Evolutionary conservation across 805 yeast species (phyloP).

Genomic region (Metschnikowia aberdeeniae): DNA sequence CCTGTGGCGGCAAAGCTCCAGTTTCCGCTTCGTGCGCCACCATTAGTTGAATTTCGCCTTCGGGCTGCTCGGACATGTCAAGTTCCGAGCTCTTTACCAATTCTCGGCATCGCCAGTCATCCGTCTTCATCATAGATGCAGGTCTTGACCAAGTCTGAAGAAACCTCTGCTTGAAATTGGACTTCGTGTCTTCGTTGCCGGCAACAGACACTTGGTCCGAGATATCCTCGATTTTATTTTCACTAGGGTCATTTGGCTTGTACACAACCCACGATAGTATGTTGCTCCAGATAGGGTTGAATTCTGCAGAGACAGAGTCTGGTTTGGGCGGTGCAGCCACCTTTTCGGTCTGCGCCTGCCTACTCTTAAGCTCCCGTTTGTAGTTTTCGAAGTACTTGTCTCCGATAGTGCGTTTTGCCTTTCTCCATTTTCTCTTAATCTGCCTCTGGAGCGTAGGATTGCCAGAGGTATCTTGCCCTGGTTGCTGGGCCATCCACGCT

Average conservation of each 20-base stretch:
- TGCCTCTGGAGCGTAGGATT: slow-evolving; percentile 1
- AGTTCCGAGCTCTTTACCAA: background rate
- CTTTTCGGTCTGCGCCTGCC: background rate
- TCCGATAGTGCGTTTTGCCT: slow-evolving; percentile 5
- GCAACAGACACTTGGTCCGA: slow-evolving; percentile 9
- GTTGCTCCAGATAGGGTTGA: slow-evolving; percentile 37
- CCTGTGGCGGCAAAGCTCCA: background rate
- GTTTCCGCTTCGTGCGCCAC: background rate
- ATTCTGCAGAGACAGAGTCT: slow-evolving; percentile 4
- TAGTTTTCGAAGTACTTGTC: slow-evolving; percentile 7
- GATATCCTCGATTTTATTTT: slow-evolving; percentile 9
- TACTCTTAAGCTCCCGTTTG: slow-evolving; percentile 3
- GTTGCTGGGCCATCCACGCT: background rate
- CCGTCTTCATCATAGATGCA: background rate
- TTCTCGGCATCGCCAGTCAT: background rate
- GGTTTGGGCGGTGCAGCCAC: background rate
- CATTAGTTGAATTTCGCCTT: background rate
- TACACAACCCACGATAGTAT: slow-evolving; percentile 36
- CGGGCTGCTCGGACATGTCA: background rate
- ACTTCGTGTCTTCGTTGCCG: background rate
- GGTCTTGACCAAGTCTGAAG: slow-evolving; percentile 2
- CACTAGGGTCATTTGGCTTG: slow-evolving; percentile 1
- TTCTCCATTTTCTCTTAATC: slow-evolving; percentile 1
- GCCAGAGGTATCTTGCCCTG: background rate
- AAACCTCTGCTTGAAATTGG: slow-evolving; percentile 1